Conservation (phyloP, 495 filamentous ascomycete species). For the Astrocystis sublimbata region DNA sequence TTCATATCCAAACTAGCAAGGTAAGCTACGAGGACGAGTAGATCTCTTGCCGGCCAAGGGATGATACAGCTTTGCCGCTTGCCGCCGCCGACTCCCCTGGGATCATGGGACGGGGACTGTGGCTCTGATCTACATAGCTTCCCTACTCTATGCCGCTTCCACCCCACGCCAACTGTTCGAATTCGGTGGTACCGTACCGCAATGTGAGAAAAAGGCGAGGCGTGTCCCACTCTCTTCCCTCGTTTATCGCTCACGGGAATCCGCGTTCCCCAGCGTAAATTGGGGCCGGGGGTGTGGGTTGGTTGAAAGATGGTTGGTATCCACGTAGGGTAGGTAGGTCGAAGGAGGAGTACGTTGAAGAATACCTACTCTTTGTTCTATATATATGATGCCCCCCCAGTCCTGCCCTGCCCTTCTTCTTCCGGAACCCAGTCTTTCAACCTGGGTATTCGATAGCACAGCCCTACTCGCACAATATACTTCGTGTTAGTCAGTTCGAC, state of each 20-base stretch:
- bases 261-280: not conserved
- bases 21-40: not conserved
- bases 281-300: not conserved
- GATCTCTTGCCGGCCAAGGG: not conserved
- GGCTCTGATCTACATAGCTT: not conserved
- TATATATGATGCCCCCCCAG: slow-evolving; percentile 4
- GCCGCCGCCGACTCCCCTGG: not conserved
- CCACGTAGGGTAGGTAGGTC: not conserved
- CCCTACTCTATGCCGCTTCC: too few species aligned
- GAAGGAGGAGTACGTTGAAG: too few species aligned
- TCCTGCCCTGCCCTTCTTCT: not conserved
- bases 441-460: not conserved
- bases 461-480: not conserved
- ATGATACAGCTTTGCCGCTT: not conserved
- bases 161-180: not conserved
- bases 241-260: not conserved
- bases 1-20: not conserved
- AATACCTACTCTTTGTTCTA: not conserved
- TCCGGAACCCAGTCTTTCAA: not conserved
- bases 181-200: too few species aligned
- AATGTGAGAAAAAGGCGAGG: not conserved
- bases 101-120: not conserved
- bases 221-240: not conserved
- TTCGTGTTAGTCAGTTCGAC: not conserved
- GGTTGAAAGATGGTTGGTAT: not conserved